Percentiles rank a stretch among this genome's conserved stretches.
phyloP scores from a whole-genome alignment of 257 asterid genomes.

The Solanum ahanhuiri region DNA sequence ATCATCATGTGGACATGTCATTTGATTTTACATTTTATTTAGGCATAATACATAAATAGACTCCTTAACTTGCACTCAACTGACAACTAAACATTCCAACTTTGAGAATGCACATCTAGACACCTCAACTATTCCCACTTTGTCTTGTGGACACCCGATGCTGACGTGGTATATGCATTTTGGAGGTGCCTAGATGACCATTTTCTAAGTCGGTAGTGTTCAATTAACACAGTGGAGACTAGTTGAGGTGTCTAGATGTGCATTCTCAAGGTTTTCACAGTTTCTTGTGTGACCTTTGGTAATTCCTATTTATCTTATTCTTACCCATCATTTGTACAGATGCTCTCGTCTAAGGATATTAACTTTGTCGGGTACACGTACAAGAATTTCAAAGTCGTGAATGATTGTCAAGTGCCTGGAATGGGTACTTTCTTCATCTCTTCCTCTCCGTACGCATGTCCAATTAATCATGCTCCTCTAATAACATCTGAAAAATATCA shows the following conservation, averaged over 20 bases:
- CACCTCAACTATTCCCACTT: not conserved
- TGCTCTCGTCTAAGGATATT: constrained; percentile 21
- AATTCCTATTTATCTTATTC: constrained; percentile 6
- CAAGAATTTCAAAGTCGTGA: constrained; percentile 25
- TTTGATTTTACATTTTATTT: not conserved
- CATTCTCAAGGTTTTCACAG: not conserved
- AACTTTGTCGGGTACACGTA: constrained; percentile 23
- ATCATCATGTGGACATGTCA: not conserved
- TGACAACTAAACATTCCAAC: not conserved
- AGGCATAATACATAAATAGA: not conserved
- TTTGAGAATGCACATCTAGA: not conserved
- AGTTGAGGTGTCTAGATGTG: not conserved
- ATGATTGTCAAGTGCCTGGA: constrained; percentile 95
- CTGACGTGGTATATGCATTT: not conserved
- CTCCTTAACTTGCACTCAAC: not conserved
- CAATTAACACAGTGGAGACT: not conserved
- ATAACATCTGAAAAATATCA: not conserved
- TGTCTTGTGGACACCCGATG: not conserved
- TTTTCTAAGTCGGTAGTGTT: not conserved
- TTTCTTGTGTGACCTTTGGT: not conserved
- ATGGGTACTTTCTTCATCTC: constrained; percentile 41
- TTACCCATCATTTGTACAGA: constrained; percentile 11
- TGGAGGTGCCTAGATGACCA: not conserved
- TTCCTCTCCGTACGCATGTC: not conserved
- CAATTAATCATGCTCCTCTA: not conserved